Evolutionary conservation across 1,284 basidiomycete species (phyloP), one percentile per base, ranked within the genome.

Genomic region (Phlebopus sp.): DNA sequence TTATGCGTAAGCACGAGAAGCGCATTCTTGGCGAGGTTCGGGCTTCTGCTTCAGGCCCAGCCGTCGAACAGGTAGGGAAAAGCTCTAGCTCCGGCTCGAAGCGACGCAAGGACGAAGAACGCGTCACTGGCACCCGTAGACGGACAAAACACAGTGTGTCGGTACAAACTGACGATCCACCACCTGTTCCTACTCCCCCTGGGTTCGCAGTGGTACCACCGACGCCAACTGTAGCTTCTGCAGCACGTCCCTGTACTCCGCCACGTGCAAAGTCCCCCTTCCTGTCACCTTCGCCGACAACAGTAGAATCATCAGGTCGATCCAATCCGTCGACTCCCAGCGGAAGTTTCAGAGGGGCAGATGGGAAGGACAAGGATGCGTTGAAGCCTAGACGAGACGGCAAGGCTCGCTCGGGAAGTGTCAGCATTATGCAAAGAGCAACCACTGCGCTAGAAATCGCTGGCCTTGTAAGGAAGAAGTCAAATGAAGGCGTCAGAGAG

Each of bases 401-500:
- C 45, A 93, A 92, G 61, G 70, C 66, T 25, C 76, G 92, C 6
- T 82, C 89, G 1, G 87, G 89, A 5, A 94, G 92, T 48, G 87
- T 96, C 46, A 94, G 86, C 60, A 95, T 97, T 66, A 88, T 97
- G 74, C 93, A 96, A 57, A 82, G 93, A 5, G 93, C 92, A 0
- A 94, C 92, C 0, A 94, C 91, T 0, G 92, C 92, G 3, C 74
- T 89, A 17, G 88, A 90, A 57, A 87, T 86, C 5, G 85, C 86
- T 5, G 86, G 86, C 1, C 69, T 92, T 8, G 86, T 90, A 37
- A 71, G 84, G 51, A 92, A 92, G 69, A 91, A 86, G 68, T 88
- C 84, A 2, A 68, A 77, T 0, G 90, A 92, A 60, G 83, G 69
- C 3, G 77, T 89, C 13, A 76, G 72, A 50, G 84, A 85, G 36